Evolutionary conservation across 1,284 basidiomycete genomes (phyloP).

Genomic region (Mycosarcoma mackinlayi): DNA sequence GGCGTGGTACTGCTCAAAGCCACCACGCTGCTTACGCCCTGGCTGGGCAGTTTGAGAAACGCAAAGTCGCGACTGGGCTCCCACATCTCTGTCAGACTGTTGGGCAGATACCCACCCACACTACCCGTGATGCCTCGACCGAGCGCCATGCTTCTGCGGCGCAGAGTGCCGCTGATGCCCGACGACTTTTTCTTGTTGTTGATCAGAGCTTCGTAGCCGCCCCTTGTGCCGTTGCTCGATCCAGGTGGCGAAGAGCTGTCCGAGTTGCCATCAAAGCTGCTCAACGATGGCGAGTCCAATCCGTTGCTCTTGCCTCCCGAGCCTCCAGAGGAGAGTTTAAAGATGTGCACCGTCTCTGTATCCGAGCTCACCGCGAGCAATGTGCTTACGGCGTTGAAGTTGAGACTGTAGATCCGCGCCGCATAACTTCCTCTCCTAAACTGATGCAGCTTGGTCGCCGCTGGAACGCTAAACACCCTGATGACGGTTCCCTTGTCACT

Average conservation of each 20-base stretch:
- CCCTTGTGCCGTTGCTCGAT: conserved; percentile 30
- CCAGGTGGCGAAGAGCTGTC: conserved; percentile 28
- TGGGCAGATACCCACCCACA: conserved; percentile 89
- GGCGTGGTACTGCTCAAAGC: conserved; percentile 77
- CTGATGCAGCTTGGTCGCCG: conserved; percentile 92
- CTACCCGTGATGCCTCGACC: conserved; percentile 69
- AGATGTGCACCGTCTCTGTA: conserved; percentile 97
- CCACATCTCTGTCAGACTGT: conserved; percentile 93
- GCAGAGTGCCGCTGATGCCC: conserved; percentile 9
- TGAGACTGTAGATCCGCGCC: conserved; percentile 88
- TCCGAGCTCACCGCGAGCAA: conserved; percentile 89
- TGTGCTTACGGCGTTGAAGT: conserved; percentile 86
- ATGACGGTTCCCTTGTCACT: conserved; percentile 98
- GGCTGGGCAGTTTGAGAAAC: conserved; percentile 84
- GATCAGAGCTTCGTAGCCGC: conserved; percentile 69
- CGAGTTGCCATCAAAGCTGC: conserved; percentile 19
- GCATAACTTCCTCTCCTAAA: conserved; percentile 90
- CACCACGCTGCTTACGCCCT: conserved; percentile 72
- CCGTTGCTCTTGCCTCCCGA: conserved; percentile 5
- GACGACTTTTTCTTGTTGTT: conserved; percentile 57
- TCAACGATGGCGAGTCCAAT: conserved; percentile 9
- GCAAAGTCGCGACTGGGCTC: conserved; percentile 96
- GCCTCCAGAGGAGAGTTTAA: conserved; percentile 76
- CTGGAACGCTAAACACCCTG: conserved; percentile 89
- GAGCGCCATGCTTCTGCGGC: conserved; percentile 75